Conservation (phyloP, 2,329 filamentous ascomycete species). For the Pseudocercospora musae region DNA sequence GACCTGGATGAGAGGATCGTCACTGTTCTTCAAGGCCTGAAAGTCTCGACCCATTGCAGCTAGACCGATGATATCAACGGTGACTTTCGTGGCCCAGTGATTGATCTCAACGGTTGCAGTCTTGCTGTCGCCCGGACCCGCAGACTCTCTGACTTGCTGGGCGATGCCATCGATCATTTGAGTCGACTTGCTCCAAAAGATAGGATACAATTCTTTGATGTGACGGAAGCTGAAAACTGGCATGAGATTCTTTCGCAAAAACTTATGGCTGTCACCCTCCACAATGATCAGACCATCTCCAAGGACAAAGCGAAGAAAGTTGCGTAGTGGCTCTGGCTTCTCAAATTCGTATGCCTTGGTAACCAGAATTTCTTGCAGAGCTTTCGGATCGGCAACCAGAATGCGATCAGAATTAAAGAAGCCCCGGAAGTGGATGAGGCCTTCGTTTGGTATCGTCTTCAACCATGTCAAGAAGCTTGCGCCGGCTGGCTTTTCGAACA, state of each 20-base stretch:
- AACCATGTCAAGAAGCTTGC: slow-evolving; percentile 35
- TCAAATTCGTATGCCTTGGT: slow-evolving; percentile 54
- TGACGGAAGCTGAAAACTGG: slow-evolving; percentile 85
- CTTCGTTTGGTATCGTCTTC: slow-evolving; percentile 40
- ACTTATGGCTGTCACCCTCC: slow-evolving; percentile 51
- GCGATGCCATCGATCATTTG: slow-evolving; percentile 65
- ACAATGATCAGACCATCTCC: slow-evolving; percentile 52
- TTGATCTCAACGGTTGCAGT: slow-evolving; percentile 39
- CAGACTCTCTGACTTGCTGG: slow-evolving; percentile 44
- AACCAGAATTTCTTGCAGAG: slow-evolving; percentile 52
- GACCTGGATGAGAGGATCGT: slow-evolving; percentile 42
- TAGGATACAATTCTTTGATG: slow-evolving; percentile 76
- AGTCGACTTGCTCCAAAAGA: slow-evolving; percentile 75
- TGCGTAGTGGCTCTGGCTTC: slow-evolving; percentile 44
- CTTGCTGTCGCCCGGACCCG: slow-evolving; percentile 13
- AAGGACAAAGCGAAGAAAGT: slow-evolving; percentile 48
- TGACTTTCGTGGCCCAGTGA: slow-evolving; percentile 44
- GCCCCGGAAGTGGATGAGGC: slow-evolving; percentile 40
- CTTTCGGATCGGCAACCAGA: slow-evolving; percentile 39
- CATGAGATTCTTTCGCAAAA: slow-evolving; percentile 67
- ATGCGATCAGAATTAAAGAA: slow-evolving; percentile 40
- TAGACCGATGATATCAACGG: slow-evolving; percentile 47
- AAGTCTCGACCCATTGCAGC: slow-evolving; percentile 47
- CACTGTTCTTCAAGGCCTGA: slow-evolving; percentile 39
- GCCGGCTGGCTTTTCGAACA: slow-evolving; percentile 37